Percentiles rank a stretch among this genome's conserved stretches.
These are phyloP conservation scores for Hypoxylon rubiginosum DNA, from an alignment of 2,329 filamentous ascomycete species.

Conservation along the genomic window DNA sequence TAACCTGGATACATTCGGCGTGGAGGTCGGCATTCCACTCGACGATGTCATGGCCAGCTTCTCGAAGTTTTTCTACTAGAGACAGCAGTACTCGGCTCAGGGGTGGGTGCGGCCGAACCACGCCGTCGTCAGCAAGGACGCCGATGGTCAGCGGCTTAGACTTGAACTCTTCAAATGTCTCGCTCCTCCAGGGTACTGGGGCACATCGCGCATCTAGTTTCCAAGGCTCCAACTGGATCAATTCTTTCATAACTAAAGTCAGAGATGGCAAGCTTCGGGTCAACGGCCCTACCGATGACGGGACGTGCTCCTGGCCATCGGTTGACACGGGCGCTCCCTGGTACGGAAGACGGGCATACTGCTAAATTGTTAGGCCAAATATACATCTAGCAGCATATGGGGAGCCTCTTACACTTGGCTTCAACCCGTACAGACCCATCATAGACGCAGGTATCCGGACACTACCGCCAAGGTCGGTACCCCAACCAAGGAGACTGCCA, in stretches of 20 bases:
- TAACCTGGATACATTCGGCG: conserved; percentile 66
- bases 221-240: conserved; percentile 66
- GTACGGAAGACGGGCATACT: conserved; percentile 71
- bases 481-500: conserved; percentile 60
- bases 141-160: conserved; percentile 62
- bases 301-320: conserved; percentile 74
- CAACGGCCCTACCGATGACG: conserved; percentile 73
- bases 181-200: conserved; percentile 67
- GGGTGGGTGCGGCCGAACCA: conserved; percentile 68
- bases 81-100: conserved; percentile 60
- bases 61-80: conserved; percentile 55
- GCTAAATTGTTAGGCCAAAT: background rate
- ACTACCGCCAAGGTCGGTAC: conserved; percentile 66
- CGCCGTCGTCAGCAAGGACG: conserved; percentile 58
- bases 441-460: conserved; percentile 63
- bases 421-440: conserved; percentile 63
- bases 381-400: conserved; percentile 42
- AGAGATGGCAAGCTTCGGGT: conserved; percentile 65
- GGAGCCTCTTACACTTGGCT: conserved; percentile 60
- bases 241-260: conserved; percentile 60
- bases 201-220: conserved; percentile 65
- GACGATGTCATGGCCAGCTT: conserved; percentile 67
- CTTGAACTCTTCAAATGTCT: conserved; percentile 57
- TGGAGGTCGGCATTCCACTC: conserved; percentile 66
- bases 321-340: conserved; percentile 70